Evolutionary conservation across 2,329 filamentous ascomycete species (phyloP).

Genomic region (Microdochium nivale): DNA sequence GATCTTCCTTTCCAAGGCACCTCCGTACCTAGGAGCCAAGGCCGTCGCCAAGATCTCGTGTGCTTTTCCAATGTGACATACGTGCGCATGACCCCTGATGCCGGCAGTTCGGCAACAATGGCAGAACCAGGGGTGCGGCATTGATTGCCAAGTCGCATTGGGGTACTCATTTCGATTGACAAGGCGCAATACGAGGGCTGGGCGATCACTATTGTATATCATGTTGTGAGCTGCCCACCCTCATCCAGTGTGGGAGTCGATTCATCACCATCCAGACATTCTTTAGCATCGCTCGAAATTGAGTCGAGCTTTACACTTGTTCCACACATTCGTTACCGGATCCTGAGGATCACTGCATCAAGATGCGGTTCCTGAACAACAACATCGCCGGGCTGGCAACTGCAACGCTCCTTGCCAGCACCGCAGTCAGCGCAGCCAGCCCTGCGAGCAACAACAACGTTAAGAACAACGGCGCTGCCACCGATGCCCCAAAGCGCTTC

Average conservation of each 20-base stretch:
- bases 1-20: too few relatives aligned
- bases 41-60: not conserved
- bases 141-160: not conserved
- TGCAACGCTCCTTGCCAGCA: not conserved
- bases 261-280: not conserved
- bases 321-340: not conserved
- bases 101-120: not conserved
- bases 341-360: not conserved
- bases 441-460: not conserved
- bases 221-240: not conserved
- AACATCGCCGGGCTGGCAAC: not conserved
- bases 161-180: not conserved
- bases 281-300: not conserved
- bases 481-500: conserved; percentile 8
- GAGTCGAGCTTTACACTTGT: not conserved
- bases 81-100: not conserved
- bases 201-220: not conserved
- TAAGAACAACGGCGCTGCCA: not conserved
- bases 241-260: not conserved
- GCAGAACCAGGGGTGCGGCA: not conserved
- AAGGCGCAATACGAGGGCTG: not conserved
- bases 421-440: not conserved
- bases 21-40: not conserved
- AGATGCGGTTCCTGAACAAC: not conserved
- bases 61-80: not conserved